Evolutionary conservation across 2,329 filamentous ascomycete genomes (phyloP).

Genomic region (Nothophoma quercina): DNA sequence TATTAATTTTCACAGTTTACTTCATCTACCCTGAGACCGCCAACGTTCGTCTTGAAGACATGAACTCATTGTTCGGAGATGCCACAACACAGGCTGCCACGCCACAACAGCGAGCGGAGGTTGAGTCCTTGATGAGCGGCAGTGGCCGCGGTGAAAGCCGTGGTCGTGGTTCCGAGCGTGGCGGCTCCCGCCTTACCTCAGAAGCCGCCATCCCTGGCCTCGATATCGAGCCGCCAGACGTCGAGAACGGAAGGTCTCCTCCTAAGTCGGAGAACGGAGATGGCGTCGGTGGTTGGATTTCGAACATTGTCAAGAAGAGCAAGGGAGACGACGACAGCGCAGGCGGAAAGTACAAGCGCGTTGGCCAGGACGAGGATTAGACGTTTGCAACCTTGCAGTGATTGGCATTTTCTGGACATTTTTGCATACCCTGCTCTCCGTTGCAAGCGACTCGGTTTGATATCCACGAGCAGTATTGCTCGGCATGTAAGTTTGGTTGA

Average conservation of each 20-base stretch:
- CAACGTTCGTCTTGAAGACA: conserved; percentile 93
- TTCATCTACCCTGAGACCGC: conserved; percentile 98
- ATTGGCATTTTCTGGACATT: conserved; percentile 31
- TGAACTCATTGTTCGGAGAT: conserved; percentile 94
- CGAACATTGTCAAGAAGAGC: conserved; percentile 66
- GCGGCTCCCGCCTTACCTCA: conserved; percentile 53
- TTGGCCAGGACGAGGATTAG: conserved; percentile 53
- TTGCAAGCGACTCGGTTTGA: conserved; percentile 33
- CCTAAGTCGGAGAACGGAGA: conserved; percentile 51
- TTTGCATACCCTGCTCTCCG: conserved; percentile 26
- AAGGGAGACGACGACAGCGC: conserved; percentile 54
- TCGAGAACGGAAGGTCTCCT: conserved; percentile 59
- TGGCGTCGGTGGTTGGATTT: conserved; percentile 74
- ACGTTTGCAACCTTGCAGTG: conserved; percentile 8
- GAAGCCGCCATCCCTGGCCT: conserved; percentile 79
- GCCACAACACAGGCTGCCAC: conserved; percentile 84
- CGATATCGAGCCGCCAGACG: conserved; percentile 78
- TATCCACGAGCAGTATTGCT: conserved; percentile 32
- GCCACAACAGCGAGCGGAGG: conserved; percentile 78
- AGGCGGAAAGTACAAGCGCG: conserved; percentile 56
- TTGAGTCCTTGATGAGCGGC: conserved; percentile 79
- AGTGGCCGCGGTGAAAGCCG: conserved; percentile 63
- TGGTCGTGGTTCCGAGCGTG: conserved; percentile 18
- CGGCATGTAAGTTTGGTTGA: conserved; percentile 30
- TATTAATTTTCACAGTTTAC: conserved; percentile 71